These are phyloP conservation scores for Gracilaria caudata DNA, from an alignment of 23 red algal species.

Conservation along the genomic window DNA sequence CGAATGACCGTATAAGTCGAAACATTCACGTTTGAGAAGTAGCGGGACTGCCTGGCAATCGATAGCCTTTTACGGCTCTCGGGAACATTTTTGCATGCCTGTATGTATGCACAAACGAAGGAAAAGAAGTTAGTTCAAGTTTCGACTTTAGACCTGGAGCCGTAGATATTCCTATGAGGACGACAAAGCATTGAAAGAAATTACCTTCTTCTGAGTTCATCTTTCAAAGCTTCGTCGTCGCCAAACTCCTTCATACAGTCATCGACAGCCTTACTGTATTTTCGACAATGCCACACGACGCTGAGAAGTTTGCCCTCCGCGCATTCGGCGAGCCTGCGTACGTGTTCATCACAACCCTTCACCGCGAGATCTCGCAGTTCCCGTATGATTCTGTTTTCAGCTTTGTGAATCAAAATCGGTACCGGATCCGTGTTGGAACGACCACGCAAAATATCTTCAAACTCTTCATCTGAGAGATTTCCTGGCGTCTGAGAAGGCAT, in stretches of 20 bases:
- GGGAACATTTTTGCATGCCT: constrained; percentile 54
- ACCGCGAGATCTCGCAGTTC: constrained; percentile 56
- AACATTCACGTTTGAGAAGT: neutral
- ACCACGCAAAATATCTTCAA: constrained; percentile 32
- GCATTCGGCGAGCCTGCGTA: constrained; percentile 57
- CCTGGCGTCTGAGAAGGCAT: constrained; percentile 31
- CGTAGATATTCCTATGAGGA: neutral
- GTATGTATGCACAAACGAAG: neutral
- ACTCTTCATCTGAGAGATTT: constrained; percentile 34
- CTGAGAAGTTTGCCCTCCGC: constrained; percentile 44
- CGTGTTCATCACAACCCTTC: constrained; percentile 44
- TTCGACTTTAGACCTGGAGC: neutral
- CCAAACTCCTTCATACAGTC: constrained; percentile 47
- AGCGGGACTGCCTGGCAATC: neutral
- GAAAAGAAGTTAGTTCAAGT: neutral
- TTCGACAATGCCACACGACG: constrained; percentile 65
- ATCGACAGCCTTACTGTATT: constrained; percentile 59
- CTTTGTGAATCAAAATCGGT: constrained; percentile 57
- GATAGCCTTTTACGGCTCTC: constrained; percentile 42
- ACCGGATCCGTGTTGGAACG: constrained; percentile 54
- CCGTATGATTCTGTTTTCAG: constrained; percentile 41
- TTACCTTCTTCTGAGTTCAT: constrained; percentile 67
- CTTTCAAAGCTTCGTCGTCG: constrained; percentile 45
- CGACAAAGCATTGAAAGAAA: neutral
- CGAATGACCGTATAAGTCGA: too few relatives aligned